phyloP scores from a whole-genome alignment of 2,329 filamentous ascomycete species.

The Penicillium sp. region DNA sequence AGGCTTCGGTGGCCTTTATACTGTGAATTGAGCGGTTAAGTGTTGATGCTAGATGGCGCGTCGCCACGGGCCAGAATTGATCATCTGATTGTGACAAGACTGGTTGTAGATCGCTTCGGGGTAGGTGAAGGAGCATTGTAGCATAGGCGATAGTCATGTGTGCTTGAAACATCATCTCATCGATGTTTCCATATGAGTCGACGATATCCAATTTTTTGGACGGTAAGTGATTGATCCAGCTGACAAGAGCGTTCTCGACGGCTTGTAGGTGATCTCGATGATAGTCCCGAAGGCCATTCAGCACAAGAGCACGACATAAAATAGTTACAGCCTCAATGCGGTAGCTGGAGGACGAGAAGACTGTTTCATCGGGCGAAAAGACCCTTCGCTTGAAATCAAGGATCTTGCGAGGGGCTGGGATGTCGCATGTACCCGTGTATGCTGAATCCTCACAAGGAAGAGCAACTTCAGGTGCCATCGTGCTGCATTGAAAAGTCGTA shows the following conservation, averaged over 20 bases:
- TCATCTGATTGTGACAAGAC: constrained; percentile 25
- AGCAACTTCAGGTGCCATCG: constrained; percentile 65
- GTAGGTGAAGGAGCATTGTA: constrained; percentile 72
- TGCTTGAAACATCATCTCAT: constrained; percentile 58
- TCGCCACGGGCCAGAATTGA: constrained; percentile 26
- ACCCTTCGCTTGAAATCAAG: constrained; percentile 58
- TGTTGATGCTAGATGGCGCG: constrained; percentile 30
- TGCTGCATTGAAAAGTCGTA: constrained; percentile 63
- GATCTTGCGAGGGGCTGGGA: constrained; percentile 60
- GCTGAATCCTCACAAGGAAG: constrained; percentile 77
- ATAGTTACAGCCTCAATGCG: constrained; percentile 77
- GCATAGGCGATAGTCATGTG: constrained; percentile 44
- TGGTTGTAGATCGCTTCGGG: constrained; percentile 65
- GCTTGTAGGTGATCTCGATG: constrained; percentile 58
- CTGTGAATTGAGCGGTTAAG: constrained; percentile 35
- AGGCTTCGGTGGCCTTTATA: constrained; percentile 38
- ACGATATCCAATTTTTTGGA: constrained; percentile 67
- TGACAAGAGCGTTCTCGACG: constrained; percentile 58
- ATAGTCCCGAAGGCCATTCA: constrained; percentile 39
- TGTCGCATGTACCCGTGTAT: constrained; percentile 51
- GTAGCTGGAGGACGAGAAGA: constrained; percentile 81
- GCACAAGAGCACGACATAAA: constrained; percentile 67
- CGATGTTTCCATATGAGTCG: constrained; percentile 67
- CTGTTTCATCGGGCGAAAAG: constrained; percentile 63
- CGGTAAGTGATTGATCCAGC: constrained; percentile 78